Evolutionary conservation across 1,284 basidiomycete species (phyloP).

Genomic region (Sporisorium graminicola): DNA sequence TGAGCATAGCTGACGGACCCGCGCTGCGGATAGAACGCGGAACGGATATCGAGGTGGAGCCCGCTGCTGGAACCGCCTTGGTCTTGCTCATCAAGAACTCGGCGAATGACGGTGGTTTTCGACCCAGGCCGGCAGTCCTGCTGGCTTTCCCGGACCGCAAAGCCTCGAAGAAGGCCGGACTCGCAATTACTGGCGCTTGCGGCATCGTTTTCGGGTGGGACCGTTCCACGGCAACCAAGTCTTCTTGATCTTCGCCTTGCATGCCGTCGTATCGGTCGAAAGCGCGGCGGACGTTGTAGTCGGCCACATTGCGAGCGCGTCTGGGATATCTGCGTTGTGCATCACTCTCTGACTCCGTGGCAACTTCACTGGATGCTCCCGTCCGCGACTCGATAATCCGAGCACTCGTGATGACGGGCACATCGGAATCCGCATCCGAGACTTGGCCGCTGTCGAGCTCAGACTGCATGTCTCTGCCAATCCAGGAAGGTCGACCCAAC

Average conservation of each 20-base stretch:
- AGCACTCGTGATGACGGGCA: conserved; percentile 11
- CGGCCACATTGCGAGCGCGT: conserved; percentile 31
- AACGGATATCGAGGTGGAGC: neutral
- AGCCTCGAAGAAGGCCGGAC: conserved; percentile 28
- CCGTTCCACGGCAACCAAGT: neutral
- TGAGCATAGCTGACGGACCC: neutral
- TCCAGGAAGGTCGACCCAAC: neutral
- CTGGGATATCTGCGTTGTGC: conserved; percentile 32
- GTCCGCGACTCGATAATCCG: conserved; percentile 3
- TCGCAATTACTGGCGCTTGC: conserved; percentile 12
- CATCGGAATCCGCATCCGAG: conserved; percentile 14
- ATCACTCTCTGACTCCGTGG: conserved; percentile 23
- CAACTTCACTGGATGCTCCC: conserved; percentile 13
- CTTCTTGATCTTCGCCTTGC: neutral
- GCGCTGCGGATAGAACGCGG: conserved; percentile 2
- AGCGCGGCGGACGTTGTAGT: conserved; percentile 34
- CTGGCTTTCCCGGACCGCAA: conserved; percentile 4
- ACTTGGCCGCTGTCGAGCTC: neutral
- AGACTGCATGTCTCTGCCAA: neutral
- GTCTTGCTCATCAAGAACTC: conserved; percentile 22
- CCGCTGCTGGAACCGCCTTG: neutral
- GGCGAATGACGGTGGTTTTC: conserved; percentile 7
- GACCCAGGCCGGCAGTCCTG: neutral
- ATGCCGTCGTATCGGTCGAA: conserved; percentile 22
- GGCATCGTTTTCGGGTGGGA: neutral